Evolutionary conservation across 129 eudicot species (phyloP).

Genomic region (Centrapalus pauciflorus): DNA sequence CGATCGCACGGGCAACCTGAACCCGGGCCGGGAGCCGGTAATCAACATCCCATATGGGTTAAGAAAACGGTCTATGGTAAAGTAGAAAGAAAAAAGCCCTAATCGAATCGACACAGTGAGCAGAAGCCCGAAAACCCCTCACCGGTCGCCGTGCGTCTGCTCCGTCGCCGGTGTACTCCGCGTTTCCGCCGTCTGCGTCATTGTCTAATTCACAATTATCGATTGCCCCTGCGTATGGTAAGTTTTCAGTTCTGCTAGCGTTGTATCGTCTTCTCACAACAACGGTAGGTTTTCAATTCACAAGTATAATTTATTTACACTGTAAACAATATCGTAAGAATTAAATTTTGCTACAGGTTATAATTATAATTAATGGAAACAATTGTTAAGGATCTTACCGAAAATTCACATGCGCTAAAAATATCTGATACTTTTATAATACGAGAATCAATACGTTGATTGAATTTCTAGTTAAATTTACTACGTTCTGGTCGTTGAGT

Average conservation of each 20-base stretch:
- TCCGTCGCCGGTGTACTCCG: constrained; percentile 23
- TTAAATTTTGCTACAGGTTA: not conserved
- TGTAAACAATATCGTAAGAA: not conserved
- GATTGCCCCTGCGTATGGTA: not conserved
- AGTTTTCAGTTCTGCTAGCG: not conserved
- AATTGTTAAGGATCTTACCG: constrained; percentile 5
- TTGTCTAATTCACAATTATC: not conserved
- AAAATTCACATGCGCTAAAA: not conserved
- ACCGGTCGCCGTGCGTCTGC: constrained; percentile 5
- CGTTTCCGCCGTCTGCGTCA: constrained; percentile 11
- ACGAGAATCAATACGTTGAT: not conserved
- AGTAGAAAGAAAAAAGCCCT: constrained; percentile 19
- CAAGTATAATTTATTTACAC: constrained; percentile 1
- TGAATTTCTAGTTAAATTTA: not conserved
- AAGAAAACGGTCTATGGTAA: not conserved
- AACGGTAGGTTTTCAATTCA: constrained; percentile 8
- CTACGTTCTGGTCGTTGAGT: not conserved
- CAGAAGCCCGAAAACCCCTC: constrained; percentile 11
- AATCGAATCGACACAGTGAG: constrained; percentile 7
- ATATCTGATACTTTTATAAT: not conserved
- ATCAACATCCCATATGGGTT: constrained; percentile 1
- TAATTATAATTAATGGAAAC: not conserved
- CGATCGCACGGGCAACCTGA: not conserved
- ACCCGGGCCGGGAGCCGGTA: not conserved
- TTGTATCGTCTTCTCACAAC: constrained; percentile 10